phyloP scores from a whole-genome alignment of 192 early-diverging fungal species.

The Haplosporangium gracile region DNA sequence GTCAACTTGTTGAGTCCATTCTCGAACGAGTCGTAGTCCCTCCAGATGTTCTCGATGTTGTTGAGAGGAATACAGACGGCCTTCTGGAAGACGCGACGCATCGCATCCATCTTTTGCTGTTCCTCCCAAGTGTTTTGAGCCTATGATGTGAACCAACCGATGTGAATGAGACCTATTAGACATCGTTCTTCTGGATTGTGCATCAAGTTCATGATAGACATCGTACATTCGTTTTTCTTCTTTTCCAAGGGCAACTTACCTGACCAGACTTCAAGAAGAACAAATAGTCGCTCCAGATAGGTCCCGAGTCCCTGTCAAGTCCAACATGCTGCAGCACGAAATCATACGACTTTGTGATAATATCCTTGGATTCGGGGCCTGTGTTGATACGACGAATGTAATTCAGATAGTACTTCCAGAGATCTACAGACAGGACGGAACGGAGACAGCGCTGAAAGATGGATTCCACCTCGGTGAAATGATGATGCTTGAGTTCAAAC shows the following conservation, averaged over 20 bases:
- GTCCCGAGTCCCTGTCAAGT: constrained; percentile 87
- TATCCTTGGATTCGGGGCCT: constrained; percentile 72
- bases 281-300: constrained; percentile 92
- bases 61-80: constrained; percentile 90
- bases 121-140: constrained; percentile 85
- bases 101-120: constrained; percentile 87
- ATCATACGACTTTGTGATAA: constrained; percentile 88
- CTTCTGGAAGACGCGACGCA: constrained; percentile 87
- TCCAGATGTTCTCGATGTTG: constrained; percentile 95
- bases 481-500: constrained; percentile 83
- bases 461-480: constrained; percentile 82
- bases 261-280: constrained; percentile 81
- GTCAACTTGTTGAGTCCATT: constrained; percentile 86
- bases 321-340: constrained; percentile 92
- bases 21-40: constrained; percentile 95
- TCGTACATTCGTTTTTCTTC: background rate
- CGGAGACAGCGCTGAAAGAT: constrained; percentile 87
- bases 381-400: constrained; percentile 86
- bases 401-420: constrained; percentile 91
- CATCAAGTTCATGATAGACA: background rate
- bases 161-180: constrained; percentile 10
- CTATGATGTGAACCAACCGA: constrained; percentile 34
- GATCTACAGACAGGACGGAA: constrained; percentile 85
- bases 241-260: constrained; percentile 59
- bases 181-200: constrained; percentile 19